These are phyloP conservation scores for Magnusiomyces sp. DNA, from an alignment of 1,139 yeast genomes.

Conservation along the genomic window DNA sequence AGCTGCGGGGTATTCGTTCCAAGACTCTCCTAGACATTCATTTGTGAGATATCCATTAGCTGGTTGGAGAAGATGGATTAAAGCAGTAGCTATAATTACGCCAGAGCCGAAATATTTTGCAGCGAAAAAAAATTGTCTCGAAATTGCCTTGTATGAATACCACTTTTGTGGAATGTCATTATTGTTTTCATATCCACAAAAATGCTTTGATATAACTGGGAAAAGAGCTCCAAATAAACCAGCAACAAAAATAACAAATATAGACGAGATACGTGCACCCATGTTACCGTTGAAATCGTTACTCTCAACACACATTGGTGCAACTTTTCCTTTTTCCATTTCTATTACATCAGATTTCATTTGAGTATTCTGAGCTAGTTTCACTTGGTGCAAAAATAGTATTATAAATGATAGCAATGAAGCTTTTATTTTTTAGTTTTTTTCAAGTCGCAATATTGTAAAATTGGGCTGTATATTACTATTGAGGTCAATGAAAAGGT, in stretches of 20 bases:
- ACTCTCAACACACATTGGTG: background rate
- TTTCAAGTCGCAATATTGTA: no score
- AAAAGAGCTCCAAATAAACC: constrained; percentile 45
- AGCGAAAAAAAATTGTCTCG: constrained; percentile 28
- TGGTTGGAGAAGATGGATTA: constrained; percentile 53
- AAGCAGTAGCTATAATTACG: constrained; percentile 71
- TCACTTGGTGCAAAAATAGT: no score
- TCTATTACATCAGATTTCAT: no score
- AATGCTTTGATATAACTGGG: constrained; percentile 29
- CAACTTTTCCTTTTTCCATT: background rate
- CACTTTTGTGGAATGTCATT: constrained; percentile 36
- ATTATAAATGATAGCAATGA: no score
- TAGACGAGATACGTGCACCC: constrained; percentile 66
- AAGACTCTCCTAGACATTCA: constrained; percentile 9
- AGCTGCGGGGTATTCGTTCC: constrained; percentile 7
- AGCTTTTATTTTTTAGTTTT: no score
- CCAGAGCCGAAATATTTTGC: constrained; percentile 73
- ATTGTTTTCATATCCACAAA: constrained; percentile 14
- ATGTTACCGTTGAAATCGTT: constrained; percentile 36
- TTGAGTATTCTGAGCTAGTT: no score
- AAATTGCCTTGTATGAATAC: constrained; percentile 35
- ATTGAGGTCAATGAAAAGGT: no score
- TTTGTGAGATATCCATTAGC: constrained; percentile 8
- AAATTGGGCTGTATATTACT: no score
- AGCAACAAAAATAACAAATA: constrained; percentile 56